Percentiles rank a stretch among this genome's conserved stretches.
These are phyloP conservation scores for Moricandia arvensis DNA, from an alignment of 345 rosid species.

Conservation along the genomic window DNA sequence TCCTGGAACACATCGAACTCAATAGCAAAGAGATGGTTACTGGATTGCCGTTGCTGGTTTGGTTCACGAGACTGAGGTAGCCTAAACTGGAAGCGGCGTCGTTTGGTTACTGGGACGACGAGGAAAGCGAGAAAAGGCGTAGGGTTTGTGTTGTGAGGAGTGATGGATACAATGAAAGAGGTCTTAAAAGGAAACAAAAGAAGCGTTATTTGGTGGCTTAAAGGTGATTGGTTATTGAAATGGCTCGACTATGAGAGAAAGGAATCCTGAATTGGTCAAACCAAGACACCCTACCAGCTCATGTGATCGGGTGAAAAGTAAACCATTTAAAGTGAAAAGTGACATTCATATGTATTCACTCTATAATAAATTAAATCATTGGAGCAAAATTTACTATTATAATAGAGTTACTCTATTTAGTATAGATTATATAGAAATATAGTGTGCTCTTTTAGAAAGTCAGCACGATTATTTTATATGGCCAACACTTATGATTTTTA, in stretches of 20 bases:
- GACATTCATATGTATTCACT: no score
- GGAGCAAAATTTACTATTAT: no score
- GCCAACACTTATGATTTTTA: no score
- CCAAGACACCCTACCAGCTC: no score
- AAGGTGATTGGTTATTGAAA: slow-evolving; percentile 19
- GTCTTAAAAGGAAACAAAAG: slow-evolving; percentile 31
- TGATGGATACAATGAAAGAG: slow-evolving; percentile 42
- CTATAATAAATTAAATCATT: no score
- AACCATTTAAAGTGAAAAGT: no score
- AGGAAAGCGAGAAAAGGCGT: slow-evolving; percentile 32
- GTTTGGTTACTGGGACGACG: slow-evolving; percentile 20
- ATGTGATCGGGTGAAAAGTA: no score
- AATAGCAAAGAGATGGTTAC: slow-evolving; percentile 32
- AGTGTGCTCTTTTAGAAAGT: no score
- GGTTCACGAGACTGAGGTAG: slow-evolving; percentile 39
- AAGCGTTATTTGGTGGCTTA: slow-evolving; percentile 11
- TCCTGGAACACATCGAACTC: slow-evolving; percentile 39
- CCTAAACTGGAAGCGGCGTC: slow-evolving; percentile 30
- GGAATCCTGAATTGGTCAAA: no score
- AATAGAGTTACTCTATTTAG: no score
- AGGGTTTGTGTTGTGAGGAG: slow-evolving; percentile 25
- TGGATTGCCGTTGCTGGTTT: slow-evolving; percentile 30
- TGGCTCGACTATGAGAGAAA: slow-evolving; percentile 37
- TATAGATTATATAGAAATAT: no score
- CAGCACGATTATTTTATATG: no score